These are phyloP conservation scores for Medicago ruthenica DNA, from an alignment of 306 rosid genomes.

Conservation along the genomic window DNA sequence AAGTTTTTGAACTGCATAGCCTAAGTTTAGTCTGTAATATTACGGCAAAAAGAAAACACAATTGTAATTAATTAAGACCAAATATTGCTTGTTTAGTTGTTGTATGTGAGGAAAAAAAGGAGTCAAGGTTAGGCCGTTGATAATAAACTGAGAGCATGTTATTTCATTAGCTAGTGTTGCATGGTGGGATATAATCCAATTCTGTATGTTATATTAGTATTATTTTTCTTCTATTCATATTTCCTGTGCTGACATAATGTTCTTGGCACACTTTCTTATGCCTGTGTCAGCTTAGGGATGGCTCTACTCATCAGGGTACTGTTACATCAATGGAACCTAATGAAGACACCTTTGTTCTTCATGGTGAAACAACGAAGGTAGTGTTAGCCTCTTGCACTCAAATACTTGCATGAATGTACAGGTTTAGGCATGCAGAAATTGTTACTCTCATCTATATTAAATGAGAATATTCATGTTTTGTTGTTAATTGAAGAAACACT, in stretches of 20 bases:
- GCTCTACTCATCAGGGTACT: slow-evolving; percentile 88
- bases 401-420: background rate
- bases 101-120: slow-evolving; percentile 2
- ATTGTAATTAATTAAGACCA: background rate
- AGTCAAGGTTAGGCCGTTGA: background rate
- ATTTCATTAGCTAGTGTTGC: background rate
- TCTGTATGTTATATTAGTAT: slow-evolving; percentile 8
- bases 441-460: background rate
- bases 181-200: slow-evolving; percentile 23
- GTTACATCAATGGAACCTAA: slow-evolving; percentile 97
- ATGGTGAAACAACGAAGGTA: slow-evolving; percentile 80
- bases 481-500: slow-evolving; percentile 18
- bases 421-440: background rate
- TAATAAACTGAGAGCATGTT: background rate
- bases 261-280: slow-evolving; percentile 40
- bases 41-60: background rate
- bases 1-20: slow-evolving; percentile 30
- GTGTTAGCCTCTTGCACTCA: slow-evolving; percentile 13
- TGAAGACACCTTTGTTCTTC: slow-evolving; percentile 83
- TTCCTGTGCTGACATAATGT: slow-evolving; percentile 11
- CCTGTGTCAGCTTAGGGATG: slow-evolving; percentile 79
- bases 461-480: slow-evolving; percentile 2
- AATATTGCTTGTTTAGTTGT: slow-evolving; percentile 11
- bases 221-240: slow-evolving; percentile 27
- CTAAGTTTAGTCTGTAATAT: background rate